These are phyloP conservation scores for Aspergillus campestris DNA, from an alignment of 495 filamentous ascomycete species.

Conservation along the genomic window DNA sequence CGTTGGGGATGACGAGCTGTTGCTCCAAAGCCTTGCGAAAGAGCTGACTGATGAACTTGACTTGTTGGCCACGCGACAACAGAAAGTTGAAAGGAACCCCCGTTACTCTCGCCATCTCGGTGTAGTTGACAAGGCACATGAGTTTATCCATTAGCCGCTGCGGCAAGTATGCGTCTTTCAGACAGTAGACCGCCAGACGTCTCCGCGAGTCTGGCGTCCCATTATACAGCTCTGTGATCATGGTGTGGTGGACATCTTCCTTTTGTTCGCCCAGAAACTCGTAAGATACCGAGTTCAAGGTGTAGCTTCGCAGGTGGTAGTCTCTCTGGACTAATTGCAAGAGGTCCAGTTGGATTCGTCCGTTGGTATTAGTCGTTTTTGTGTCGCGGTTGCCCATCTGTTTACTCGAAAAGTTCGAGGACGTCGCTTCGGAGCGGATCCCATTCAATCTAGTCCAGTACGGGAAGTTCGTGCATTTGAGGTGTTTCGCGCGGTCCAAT, in stretches of 20 bases:
- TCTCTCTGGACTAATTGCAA: conserved; percentile 91
- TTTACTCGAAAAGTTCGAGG: conserved; percentile 89
- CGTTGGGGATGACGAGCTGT: conserved; percentile 85
- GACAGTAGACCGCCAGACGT: conserved; percentile 87
- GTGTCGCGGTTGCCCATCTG: conserved; percentile 97
- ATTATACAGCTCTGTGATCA: conserved; percentile 97
- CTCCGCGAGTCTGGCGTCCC: conserved; percentile 87
- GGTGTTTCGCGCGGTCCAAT: conserved; percentile 75
- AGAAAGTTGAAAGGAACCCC: conserved; percentile 97
- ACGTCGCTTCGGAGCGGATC: conserved; percentile 56
- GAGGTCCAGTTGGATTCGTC: conserved; percentile 86
- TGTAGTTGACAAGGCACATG: conserved; percentile 95
- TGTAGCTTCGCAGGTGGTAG: conserved; percentile 92
- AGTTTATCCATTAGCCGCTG: conserved; percentile 95
- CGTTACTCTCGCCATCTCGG: conserved; percentile 98
- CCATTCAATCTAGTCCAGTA: conserved; percentile 72
- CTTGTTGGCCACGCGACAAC: conserved; percentile 85
- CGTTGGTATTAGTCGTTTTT: conserved; percentile 88
- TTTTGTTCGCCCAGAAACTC: conserved; percentile 97
- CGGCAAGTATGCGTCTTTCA: conserved; percentile 96
- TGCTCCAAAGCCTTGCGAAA: conserved; percentile 92
- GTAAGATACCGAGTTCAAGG: conserved; percentile 92
- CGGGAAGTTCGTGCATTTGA: conserved; percentile 68
- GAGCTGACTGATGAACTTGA: conserved; percentile 95
- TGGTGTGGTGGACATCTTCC: conserved; percentile 96